These are phyloP conservation scores for Termitomyces sp. DNA, from an alignment of 768 basidiomycete species.

Conservation along the genomic window DNA sequence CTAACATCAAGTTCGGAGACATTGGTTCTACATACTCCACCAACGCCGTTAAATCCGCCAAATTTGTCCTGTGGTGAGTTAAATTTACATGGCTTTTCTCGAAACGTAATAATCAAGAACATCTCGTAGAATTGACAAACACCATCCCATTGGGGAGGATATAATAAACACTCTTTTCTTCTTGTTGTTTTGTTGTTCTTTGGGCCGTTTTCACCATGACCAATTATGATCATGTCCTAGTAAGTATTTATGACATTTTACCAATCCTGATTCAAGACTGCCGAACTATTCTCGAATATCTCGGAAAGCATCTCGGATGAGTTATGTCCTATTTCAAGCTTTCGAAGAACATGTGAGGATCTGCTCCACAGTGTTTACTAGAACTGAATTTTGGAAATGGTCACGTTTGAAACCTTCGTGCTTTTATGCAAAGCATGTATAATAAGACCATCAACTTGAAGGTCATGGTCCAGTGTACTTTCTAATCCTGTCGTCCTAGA, in stretches of 20 bases:
- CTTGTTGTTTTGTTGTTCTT: no score
- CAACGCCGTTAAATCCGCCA: not conserved
- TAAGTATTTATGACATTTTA: no score
- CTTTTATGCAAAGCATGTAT: no score
- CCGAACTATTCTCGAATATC: not conserved
- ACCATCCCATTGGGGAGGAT: no score
- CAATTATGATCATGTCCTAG: no score
- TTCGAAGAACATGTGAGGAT: not conserved
- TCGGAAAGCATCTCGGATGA: not conserved
- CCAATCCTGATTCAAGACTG: not conserved
- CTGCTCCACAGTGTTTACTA: not conserved
- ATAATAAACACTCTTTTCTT: no score
- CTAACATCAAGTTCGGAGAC: conserved; percentile 1
- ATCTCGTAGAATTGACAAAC: not conserved
- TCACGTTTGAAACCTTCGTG: not conserved
- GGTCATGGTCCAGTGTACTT: not conserved
- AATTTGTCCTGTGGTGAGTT: not conserved
- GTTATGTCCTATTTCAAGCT: not conserved
- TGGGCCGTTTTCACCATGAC: no score
- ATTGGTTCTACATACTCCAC: not conserved
- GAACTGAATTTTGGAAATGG: not conserved
- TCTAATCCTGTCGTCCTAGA: not conserved
- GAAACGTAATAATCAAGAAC: not conserved
- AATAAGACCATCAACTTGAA: no score
- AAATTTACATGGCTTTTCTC: not conserved